phyloP scores from a whole-genome alignment of 2,329 filamentous ascomycete genomes.

The Fusarium subtropicale region DNA sequence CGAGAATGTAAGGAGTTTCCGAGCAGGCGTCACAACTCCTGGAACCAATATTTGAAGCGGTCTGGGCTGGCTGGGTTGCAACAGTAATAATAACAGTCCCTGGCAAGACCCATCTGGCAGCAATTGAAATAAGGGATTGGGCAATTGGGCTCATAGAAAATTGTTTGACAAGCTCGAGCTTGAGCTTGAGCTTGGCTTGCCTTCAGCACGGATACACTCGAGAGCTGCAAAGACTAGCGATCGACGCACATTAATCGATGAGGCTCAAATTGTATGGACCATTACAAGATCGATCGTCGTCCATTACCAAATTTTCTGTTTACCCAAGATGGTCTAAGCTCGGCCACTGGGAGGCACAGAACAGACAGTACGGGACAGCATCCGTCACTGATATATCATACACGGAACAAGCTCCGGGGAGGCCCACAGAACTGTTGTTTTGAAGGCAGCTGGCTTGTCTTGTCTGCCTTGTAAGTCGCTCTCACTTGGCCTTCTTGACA shows the following conservation, averaged over 20 bases:
- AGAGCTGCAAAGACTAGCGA: slow-evolving; percentile 16
- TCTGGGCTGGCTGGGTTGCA: slow-evolving; percentile 14
- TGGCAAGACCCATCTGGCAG: slow-evolving; percentile 31
- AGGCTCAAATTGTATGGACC: slow-evolving; percentile 35
- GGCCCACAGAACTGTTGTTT: slow-evolving; percentile 7
- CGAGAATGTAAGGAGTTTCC: slow-evolving; percentile 21
- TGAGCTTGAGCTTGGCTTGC: slow-evolving; percentile 31
- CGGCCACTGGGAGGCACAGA: background rate
- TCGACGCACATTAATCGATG: slow-evolving; percentile 25
- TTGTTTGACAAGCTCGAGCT: slow-evolving; percentile 7
- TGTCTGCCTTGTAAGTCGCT: slow-evolving; percentile 10
- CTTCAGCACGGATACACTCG: slow-evolving; percentile 30
- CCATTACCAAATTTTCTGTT: slow-evolving; percentile 8
- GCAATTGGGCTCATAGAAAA: slow-evolving; percentile 19
- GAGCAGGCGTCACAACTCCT: slow-evolving; percentile 12
- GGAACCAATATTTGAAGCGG: slow-evolving; percentile 27
- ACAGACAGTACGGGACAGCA: background rate
- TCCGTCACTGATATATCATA: slow-evolving; percentile 19
- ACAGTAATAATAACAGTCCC: slow-evolving; percentile 2
- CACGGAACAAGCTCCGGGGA: slow-evolving; percentile 21
- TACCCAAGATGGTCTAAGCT: slow-evolving; percentile 18
- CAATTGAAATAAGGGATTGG: slow-evolving; percentile 23
- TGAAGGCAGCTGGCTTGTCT: slow-evolving; percentile 10
- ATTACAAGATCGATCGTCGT: slow-evolving; percentile 31
- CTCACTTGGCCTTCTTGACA: slow-evolving; percentile 25